Evolutionary conservation across 495 filamentous ascomycete species (phyloP), one percentile per base, ranked within the genome.

Genomic region (Friedmanniomyces simplex): DNA sequence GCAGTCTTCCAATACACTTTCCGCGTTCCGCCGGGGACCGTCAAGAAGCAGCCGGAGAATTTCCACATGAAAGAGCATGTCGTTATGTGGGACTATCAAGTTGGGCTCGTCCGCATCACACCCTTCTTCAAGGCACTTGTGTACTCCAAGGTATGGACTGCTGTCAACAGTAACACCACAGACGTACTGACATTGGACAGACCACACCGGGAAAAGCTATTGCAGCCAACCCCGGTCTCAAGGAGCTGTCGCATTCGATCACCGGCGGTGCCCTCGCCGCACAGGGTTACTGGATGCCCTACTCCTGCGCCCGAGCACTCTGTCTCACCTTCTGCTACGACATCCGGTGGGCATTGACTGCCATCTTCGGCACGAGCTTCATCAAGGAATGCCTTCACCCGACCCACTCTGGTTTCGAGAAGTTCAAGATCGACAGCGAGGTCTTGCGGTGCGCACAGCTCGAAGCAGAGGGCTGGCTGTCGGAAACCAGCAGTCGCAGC

Each of bases 241-340:
- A 82, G 45, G 84, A 90, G 6, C 86, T 96, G 56, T 87, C 87
- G 30, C 84, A 94, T 67, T 95, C 89, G 72, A 96, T 98, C 67
- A 98, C 93, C 0, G 93, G 93, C 13, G 93, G 93, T 14, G 81
- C 90, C 30, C 79, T 96, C 39, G 82, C 77, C 46, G 91, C 89
- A 55, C 93, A 98, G 84, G 93, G 93, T 24, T 98, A 98, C 73
- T 98, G 91, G 93, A 88, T 97, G 81, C 93, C 93, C 1, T 98
- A 82, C 63, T 73, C 81, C 37, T 88, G 86, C 37, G 93, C 93
- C 25, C 83, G 80, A 71, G 88, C 87, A 18, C 73, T 96, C 28
- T 88, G 89, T 60, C 77, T 87, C 6, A 95, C 85, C 1, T 96
- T 96, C 67, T 97, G 91, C 74, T 82, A 82, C 68, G 72, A 79